These are phyloP conservation scores for Trichomonascaceae sp. DNA, from an alignment of 1,139 yeast species.

Conservation along the genomic window DNA sequence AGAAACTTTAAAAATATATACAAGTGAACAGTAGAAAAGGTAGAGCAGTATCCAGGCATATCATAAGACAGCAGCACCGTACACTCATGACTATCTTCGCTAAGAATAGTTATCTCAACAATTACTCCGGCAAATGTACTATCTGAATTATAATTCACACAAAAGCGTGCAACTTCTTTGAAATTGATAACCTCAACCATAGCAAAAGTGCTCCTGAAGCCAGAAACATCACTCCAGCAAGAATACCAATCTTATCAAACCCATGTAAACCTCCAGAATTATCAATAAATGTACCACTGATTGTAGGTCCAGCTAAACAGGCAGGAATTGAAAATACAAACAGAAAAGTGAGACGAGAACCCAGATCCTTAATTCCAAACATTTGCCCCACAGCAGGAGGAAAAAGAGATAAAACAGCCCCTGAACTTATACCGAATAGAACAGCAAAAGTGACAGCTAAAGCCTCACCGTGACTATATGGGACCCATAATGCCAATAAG, in stretches of 20 bases:
- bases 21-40: too few relatives aligned
- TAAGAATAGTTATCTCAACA: too few relatives aligned
- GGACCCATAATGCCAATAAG: slow-evolving; percentile 27
- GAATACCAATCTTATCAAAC: slow-evolving; percentile 18
- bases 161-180: slow-evolving; percentile 21
- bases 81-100: too few relatives aligned
- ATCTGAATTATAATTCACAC: slow-evolving; percentile 3
- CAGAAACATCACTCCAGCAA: slow-evolving; percentile 21
- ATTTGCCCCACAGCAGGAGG: slow-evolving; percentile 43
- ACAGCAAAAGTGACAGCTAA: slow-evolving; percentile 36
- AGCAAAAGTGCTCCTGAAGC: slow-evolving; percentile 16
- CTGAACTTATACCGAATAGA: slow-evolving; percentile 44
- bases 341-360: slow-evolving; percentile 50
- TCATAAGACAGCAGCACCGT: too few relatives aligned
- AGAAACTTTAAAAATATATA: too few relatives aligned
- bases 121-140: neutral
- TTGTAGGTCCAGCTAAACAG: slow-evolving; percentile 44
- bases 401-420: slow-evolving; percentile 35
- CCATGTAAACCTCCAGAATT: slow-evolving; percentile 16
- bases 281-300: slow-evolving; percentile 40
- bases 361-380: slow-evolving; percentile 39
- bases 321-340: slow-evolving; percentile 48
- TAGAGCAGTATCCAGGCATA: too few relatives aligned
- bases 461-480: slow-evolving; percentile 15
- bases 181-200: slow-evolving; percentile 17